A percentile compares a stretch with the other conserved stretches of the same genome.
phyloP scores from a whole-genome alignment of 164 flowering plant species.

The Euptelea pleiosperma region DNA sequence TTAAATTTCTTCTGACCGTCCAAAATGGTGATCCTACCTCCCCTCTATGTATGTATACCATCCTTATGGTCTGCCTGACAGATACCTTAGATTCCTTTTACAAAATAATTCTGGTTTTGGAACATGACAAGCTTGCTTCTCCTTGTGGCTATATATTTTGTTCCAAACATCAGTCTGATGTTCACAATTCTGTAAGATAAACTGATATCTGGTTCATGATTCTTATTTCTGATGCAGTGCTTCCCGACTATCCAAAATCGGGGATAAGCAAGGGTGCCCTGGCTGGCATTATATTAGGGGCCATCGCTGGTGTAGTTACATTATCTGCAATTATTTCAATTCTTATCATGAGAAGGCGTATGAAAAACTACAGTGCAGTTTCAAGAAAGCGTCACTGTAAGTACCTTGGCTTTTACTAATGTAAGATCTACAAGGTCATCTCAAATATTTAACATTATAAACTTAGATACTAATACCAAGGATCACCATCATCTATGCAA shows the following conservation, averaged over 20 bases:
- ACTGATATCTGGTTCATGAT: not conserved
- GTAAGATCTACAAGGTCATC: not conserved
- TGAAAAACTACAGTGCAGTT: conserved; percentile 16
- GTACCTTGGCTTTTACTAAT: conserved; percentile 14
- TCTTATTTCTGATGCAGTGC: conserved; percentile 24
- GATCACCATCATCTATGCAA: too few species aligned
- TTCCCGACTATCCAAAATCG: conserved; percentile 10
- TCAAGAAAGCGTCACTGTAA: conserved; percentile 45
- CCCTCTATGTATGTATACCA: not conserved
- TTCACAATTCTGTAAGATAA: not conserved
- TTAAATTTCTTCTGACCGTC: not conserved
- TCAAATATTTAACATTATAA: not conserved
- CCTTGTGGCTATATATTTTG: too few species aligned
- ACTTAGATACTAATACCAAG: not conserved
- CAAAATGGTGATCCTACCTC: not conserved
- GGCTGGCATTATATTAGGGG: conserved; percentile 33
- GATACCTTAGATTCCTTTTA: not conserved
- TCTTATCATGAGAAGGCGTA: conserved; percentile 32
- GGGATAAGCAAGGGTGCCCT: conserved; percentile 40
- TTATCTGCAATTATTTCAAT: conserved; percentile 30
- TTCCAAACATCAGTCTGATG: too few species aligned
- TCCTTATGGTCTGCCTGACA: not conserved
- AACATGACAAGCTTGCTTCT: not conserved
- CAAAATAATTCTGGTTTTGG: not conserved
- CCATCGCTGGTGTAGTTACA: conserved; percentile 31